Base-by-base conservation (phyloP, 179 eudicot species). In the Silene vulgaris region DNA sequence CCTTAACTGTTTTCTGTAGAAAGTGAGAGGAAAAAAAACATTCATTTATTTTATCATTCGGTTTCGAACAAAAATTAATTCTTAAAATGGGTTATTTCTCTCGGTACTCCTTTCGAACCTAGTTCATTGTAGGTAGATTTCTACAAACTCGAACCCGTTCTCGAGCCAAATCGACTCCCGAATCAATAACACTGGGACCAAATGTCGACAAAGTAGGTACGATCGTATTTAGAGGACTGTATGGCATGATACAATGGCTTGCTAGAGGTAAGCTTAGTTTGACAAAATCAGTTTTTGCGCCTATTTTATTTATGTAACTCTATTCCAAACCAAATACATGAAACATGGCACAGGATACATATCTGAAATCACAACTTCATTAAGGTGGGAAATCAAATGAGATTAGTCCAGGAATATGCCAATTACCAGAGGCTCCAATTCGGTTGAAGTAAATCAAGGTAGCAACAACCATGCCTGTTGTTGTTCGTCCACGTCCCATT, bases 401-500 rank as follows among this genome's bases (percentile, higher is more conserved):
- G 37, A 81, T 23, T 28, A 59, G 75, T 66, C 60, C 28, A 76
- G 54, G 45, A 66, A 73, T 79, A 50, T 63, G 62, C 16, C 16
- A 30, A 76, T 78, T 92, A 93, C 98, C 98, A 75, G 91, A 93
- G 76, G 91, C 93, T 71, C 97, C 98, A 75, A 91, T 90, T 78
- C 97, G 90, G 68, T 87, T 88, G 35, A 87, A 79, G 86, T 88
- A 91, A 65, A 93, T 86, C 87, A 93, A 86, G 68, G 97, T 93
- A 75, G 98, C 98, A 81, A 93, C 90, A 89, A 93, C 98, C 98
- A 93, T 93, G 78, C 98, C 98, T 9, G 98, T 93, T 40, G 98
- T 93, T 64, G 98, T 93, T 73, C 98, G 86, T 75, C 98, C 98
- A 73, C 98, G 97, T 60, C 98, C 98, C 98, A 93, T 93, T 91